A percentile compares a stretch with the other conserved stretches of the same genome.
phyloP scores from a whole-genome alignment of 2,329 filamentous ascomycete genomes.

The Stemphylium lycopersici region DNA sequence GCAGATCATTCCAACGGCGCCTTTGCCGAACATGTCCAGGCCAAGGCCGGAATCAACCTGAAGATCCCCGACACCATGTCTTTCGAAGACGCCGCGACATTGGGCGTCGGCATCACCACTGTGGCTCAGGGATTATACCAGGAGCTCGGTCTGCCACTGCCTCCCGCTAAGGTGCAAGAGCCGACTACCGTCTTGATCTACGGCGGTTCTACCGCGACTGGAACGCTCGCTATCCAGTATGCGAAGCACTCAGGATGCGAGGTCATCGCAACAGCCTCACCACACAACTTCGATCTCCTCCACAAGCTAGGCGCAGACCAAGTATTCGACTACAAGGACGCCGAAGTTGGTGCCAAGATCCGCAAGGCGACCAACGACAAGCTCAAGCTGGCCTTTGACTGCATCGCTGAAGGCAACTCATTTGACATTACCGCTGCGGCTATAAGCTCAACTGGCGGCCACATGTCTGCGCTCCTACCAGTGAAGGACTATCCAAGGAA shows the following conservation, averaged over 20 bases:
- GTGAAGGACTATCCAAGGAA: constrained; percentile 48
- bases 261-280: constrained; percentile 56
- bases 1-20: constrained; percentile 56
- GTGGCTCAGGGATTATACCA: constrained; percentile 58
- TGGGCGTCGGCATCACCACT: constrained; percentile 60
- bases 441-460: constrained; percentile 28
- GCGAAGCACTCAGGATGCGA: constrained; percentile 53
- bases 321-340: constrained; percentile 59
- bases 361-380: constrained; percentile 52
- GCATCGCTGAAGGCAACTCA: constrained; percentile 45
- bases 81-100: constrained; percentile 60
- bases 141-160: constrained; percentile 51
- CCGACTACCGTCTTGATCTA: constrained; percentile 55
- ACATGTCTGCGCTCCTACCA: constrained; percentile 26
- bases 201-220: constrained; percentile 59
- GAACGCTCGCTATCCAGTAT: constrained; percentile 57
- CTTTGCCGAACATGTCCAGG: constrained; percentile 61
- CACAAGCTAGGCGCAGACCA: constrained; percentile 56
- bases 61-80: constrained; percentile 56
- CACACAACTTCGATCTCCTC: constrained; percentile 57
- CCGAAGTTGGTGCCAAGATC: constrained; percentile 55
- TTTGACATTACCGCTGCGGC: constrained; percentile 28
- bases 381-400: constrained; percentile 57
- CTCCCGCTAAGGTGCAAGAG: constrained; percentile 51
- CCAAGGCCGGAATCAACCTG: constrained; percentile 57